These are phyloP conservation scores for Xylaria sp. DNA, from an alignment of 2,329 filamentous ascomycete species.

Conservation along the genomic window DNA sequence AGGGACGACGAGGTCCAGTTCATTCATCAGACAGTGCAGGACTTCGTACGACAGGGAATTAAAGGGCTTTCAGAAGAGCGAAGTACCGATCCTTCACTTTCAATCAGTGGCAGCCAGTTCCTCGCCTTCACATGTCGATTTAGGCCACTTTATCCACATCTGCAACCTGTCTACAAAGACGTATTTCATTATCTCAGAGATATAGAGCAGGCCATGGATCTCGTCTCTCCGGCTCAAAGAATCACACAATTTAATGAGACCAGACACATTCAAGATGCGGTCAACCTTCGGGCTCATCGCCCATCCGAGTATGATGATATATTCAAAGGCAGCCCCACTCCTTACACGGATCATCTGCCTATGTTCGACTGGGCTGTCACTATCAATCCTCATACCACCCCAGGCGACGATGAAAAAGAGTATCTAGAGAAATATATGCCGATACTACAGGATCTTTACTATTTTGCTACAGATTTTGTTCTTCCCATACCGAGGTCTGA, in stretches of 20 bases:
- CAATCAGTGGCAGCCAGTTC: background rate
- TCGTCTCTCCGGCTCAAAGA: background rate
- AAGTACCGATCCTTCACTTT: background rate
- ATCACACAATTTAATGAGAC: no score
- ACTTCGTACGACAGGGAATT: background rate
- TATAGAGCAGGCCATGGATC: background rate
- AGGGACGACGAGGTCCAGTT: background rate
- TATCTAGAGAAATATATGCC: no score
- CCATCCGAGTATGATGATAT: background rate
- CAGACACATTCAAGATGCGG: background rate
- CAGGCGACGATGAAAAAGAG: no score
- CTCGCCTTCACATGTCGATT: background rate
- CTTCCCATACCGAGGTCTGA: no score
- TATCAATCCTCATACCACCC: no score
- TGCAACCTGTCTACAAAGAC: background rate
- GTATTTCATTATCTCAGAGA: background rate
- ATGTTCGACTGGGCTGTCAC: no score
- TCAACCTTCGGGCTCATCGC: background rate
- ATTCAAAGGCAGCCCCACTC: background rate
- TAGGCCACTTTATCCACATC: background rate
- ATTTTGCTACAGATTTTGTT: background rate
- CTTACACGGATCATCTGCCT: no score
- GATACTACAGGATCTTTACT: background rate
- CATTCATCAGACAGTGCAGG: constrained; percentile 5
- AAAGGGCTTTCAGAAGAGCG: background rate